A percentile compares a stretch with the other conserved stretches of the same genome.
phyloP scores from a whole-genome alignment of 495 filamentous ascomycete genomes.

The Neurospora sp. region DNA sequence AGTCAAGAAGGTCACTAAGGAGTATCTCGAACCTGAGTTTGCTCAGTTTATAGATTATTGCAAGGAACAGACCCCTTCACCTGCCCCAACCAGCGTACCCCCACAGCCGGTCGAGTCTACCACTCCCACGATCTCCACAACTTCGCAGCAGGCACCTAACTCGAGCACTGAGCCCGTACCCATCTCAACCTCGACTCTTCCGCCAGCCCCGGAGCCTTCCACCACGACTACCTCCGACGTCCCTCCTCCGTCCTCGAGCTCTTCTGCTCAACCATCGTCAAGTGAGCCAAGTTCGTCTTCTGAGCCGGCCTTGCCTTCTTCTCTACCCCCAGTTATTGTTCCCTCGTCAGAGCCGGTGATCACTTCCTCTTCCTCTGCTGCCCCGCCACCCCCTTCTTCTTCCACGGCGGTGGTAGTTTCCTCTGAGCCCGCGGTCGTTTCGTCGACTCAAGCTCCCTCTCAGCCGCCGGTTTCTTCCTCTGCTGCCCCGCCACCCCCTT shows the following conservation, averaged over 20 bases:
- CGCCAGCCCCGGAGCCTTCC: constrained; percentile 6
- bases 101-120: constrained; percentile 12
- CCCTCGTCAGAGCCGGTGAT: background rate
- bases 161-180: constrained; percentile 12
- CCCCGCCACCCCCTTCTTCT: background rate
- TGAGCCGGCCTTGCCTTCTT: background rate
- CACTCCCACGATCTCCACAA: constrained; percentile 10
- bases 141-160: constrained; percentile 14
- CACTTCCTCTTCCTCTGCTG: background rate
- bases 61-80: background rate
- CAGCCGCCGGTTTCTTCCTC: background rate
- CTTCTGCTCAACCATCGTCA: background rate
- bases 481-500: background rate
- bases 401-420: background rate
- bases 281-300: constrained; percentile 1
- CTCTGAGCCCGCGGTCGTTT: background rate
- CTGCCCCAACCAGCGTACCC: background rate
- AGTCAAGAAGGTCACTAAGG: background rate
- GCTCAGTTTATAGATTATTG: constrained; percentile 27
- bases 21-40: constrained; percentile 15
- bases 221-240: constrained; percentile 10
- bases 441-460: background rate
- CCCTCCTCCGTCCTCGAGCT: background rate
- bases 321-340: background rate
- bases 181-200: constrained; percentile 15